Evolutionary conservation across 768 basidiomycete genomes (phyloP).

Genomic region (Leccinellum luteum): DNA sequence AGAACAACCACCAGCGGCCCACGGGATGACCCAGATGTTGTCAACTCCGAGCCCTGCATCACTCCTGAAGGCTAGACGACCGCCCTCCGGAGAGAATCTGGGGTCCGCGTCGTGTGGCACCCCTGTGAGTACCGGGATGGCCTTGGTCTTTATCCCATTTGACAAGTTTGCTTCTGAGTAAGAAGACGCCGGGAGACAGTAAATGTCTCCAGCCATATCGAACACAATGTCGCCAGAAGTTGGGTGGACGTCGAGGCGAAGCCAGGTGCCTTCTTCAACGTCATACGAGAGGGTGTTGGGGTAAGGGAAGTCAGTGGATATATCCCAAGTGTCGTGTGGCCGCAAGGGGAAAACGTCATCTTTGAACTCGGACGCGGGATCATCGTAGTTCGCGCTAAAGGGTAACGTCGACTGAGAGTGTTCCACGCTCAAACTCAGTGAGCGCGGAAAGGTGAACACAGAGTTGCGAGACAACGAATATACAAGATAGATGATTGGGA

Average conservation of each 20-base stretch:
- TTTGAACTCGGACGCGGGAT: conserved; percentile 43
- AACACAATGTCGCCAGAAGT: conserved; percentile 67
- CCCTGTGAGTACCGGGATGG: conserved; percentile 60
- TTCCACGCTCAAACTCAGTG: not conserved
- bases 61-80: conserved; percentile 64
- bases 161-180: conserved; percentile 32
- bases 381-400: conserved; percentile 15
- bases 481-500: conserved; percentile 20
- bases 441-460: not conserved
- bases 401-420: conserved; percentile 4
- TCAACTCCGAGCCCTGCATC: conserved; percentile 72
- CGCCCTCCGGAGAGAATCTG: conserved; percentile 66
- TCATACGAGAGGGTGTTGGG: conserved; percentile 65
- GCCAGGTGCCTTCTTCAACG: conserved; percentile 73
- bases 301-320: conserved; percentile 71
- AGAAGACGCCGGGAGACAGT: conserved; percentile 55
- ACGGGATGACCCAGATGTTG: conserved; percentile 70
- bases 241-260: conserved; percentile 72
- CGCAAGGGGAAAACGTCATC: conserved; percentile 65
- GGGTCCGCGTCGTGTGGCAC: conserved; percentile 72
- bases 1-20: conserved; percentile 54
- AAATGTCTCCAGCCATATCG: conserved; percentile 73
- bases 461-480: conserved; percentile 15
- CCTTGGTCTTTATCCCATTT: conserved; percentile 33
- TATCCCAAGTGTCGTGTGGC: conserved; percentile 57